phyloP scores from a whole-genome alignment of 768 basidiomycete genomes.

The Pleurotus citrinopileatus region DNA sequence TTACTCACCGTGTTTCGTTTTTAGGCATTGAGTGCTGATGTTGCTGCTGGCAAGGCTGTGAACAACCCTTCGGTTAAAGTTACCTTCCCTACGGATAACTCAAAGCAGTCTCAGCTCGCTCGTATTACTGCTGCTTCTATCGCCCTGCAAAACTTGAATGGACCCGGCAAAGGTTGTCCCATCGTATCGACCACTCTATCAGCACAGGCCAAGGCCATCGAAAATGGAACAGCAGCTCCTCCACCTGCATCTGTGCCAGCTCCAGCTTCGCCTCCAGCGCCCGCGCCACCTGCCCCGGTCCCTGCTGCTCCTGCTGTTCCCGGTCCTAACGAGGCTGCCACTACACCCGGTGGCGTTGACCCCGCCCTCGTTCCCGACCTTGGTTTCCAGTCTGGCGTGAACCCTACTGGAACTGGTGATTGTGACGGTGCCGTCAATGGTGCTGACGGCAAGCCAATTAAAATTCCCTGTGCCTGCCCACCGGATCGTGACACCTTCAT shows the following conservation, averaged over 20 bases:
- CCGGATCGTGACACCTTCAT: slow-evolving; percentile 53
- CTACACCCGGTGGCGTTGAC: slow-evolving; percentile 33
- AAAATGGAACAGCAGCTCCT: slow-evolving; percentile 24
- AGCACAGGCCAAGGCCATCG: slow-evolving; percentile 36
- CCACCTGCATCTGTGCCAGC: slow-evolving; percentile 14
- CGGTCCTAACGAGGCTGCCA: slow-evolving; percentile 20
- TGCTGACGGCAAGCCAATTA: slow-evolving; percentile 47
- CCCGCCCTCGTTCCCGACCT: slow-evolving; percentile 55
- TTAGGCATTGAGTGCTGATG: slow-evolving; percentile 48
- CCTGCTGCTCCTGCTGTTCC: slow-evolving; percentile 14
- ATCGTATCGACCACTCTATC: slow-evolving; percentile 61
- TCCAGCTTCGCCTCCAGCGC: slow-evolving; percentile 18
- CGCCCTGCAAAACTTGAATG: slow-evolving; percentile 72
- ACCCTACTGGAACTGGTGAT: slow-evolving; percentile 53
- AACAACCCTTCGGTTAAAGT: slow-evolving; percentile 62
- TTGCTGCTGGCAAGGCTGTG: slow-evolving; percentile 57
- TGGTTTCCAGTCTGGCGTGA: slow-evolving; percentile 49
- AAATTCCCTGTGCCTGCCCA: slow-evolving; percentile 65
- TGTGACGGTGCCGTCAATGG: slow-evolving; percentile 64
- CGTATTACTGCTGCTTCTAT: slow-evolving; percentile 59
- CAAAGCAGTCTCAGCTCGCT: slow-evolving; percentile 46
- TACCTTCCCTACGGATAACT: slow-evolving; percentile 62
- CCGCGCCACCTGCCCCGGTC: neutral
- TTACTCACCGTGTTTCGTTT: neutral
- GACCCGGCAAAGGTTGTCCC: slow-evolving; percentile 68